phyloP scores from a whole-genome alignment of 2,329 filamentous ascomycete species.

The Pyrenochaeta sp. region DNA sequence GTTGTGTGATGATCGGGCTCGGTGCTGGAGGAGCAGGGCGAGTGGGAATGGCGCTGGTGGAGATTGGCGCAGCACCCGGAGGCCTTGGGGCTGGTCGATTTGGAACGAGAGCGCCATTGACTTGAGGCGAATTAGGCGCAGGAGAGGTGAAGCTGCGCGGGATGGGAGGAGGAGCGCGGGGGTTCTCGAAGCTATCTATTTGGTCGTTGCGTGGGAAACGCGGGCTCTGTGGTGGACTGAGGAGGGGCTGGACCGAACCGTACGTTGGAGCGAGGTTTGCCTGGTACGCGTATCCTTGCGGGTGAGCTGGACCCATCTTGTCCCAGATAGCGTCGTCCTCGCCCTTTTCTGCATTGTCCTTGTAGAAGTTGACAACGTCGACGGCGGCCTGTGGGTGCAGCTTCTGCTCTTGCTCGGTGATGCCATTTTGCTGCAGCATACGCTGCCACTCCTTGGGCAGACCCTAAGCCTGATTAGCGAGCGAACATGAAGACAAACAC shows the following conservation, averaged over 20 bases:
- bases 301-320: conserved; percentile 90
- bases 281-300: conserved; percentile 56
- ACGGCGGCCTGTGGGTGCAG: conserved; percentile 95
- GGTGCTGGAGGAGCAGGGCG: conserved; percentile 65
- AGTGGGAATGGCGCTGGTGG: conserved; percentile 60
- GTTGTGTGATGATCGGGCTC: conserved; percentile 50
- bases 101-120: conserved; percentile 69
- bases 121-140: conserved; percentile 51
- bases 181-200: conserved; percentile 98
- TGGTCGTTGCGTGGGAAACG: conserved; percentile 88
- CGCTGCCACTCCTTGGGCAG: conserved; percentile 98
- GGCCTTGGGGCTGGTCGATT: conserved; percentile 86
- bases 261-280: conserved; percentile 42
- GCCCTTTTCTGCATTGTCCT: conserved; percentile 84
- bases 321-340: conserved; percentile 90
- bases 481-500: conserved; percentile 9
- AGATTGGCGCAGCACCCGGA: conserved; percentile 62
- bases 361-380: conserved; percentile 96
- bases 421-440: conserved; percentile 92
- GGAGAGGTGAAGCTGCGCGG: conserved; percentile 58
- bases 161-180: conserved; percentile 88
- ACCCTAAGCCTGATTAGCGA: conserved; percentile 64
- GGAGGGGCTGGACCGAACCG: conserved; percentile 61
- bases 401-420: conserved; percentile 93
- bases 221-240: conserved; percentile 82